Percentiles rank a stretch among this genome's conserved stretches.
Evolutionary conservation across 2,329 filamentous ascomycete genomes (phyloP).

Genomic region (Aureobasidium sp.): DNA sequence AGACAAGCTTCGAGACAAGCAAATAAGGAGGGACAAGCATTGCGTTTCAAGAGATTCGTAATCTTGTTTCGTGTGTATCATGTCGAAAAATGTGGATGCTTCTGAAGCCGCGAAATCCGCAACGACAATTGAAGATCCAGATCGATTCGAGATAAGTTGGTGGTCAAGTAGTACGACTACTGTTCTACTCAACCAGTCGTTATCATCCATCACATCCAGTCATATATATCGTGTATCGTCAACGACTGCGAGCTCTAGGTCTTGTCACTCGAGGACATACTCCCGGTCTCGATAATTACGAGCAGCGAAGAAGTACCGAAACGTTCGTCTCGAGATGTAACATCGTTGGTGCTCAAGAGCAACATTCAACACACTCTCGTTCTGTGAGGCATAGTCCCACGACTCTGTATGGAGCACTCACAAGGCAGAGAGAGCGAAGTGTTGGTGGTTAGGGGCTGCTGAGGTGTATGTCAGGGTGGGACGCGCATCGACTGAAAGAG

Average conservation of each 20-base stretch:
- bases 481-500: neutral
- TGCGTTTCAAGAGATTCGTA: neutral
- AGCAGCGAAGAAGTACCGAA: neutral
- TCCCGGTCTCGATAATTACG: no score
- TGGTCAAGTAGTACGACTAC: no score
- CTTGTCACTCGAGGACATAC: no score
- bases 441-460: neutral
- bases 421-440: neutral
- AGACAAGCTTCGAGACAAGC: neutral
- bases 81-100: constrained; percentile 1
- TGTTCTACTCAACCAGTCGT: no score
- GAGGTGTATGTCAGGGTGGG: neutral
- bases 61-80: constrained; percentile 1
- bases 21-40: neutral
- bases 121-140: neutral
- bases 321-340: neutral
- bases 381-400: no score
- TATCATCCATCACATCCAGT: no score
- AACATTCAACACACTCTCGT: neutral
- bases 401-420: neutral
- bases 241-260: no score
- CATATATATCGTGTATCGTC: no score
- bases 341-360: neutral
- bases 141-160: no score
- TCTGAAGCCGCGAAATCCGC: neutral